phyloP scores from a whole-genome alignment of 257 asterid species.

The Jaltomata sinuosa region DNA sequence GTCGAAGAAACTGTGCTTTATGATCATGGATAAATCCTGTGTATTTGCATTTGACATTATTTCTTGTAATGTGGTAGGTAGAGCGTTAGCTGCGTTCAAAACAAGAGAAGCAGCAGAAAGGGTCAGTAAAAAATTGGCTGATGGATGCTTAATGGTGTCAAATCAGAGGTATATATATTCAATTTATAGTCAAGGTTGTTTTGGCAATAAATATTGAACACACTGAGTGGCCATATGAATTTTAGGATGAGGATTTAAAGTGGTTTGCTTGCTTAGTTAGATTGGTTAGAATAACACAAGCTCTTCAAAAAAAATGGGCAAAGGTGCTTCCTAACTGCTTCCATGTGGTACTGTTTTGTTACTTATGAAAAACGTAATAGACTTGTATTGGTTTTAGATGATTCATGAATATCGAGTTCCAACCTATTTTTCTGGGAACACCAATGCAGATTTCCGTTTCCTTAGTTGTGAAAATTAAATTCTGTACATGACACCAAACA shows the following conservation, averaged over 20 bases:
- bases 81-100: conserved; percentile 57
- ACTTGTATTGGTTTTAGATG: not conserved
- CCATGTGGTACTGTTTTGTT: not conserved
- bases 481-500: not conserved
- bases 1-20: not conserved
- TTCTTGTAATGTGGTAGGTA: conserved; percentile 37
- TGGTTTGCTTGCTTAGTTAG: not conserved
- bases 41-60: not conserved
- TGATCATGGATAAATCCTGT: not conserved
- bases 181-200: not conserved
- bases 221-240: not conserved
- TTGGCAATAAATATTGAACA: not conserved
- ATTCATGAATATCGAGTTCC: not conserved
- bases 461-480: not conserved
- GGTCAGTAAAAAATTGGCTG: conserved; percentile 35
- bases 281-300: not conserved
- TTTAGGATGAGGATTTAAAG: not conserved
- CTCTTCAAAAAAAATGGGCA: not conserved
- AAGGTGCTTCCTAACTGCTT: not conserved
- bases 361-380: not conserved
- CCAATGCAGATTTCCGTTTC: not conserved
- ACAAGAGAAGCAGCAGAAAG: conserved; percentile 49
- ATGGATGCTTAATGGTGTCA: conserved; percentile 60
- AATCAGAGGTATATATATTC: conserved; percentile 47
- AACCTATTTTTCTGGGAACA: not conserved